Evolutionary conservation across 2,329 filamentous ascomycete genomes (phyloP).

Genomic region (Zymoseptoria tritici): DNA sequence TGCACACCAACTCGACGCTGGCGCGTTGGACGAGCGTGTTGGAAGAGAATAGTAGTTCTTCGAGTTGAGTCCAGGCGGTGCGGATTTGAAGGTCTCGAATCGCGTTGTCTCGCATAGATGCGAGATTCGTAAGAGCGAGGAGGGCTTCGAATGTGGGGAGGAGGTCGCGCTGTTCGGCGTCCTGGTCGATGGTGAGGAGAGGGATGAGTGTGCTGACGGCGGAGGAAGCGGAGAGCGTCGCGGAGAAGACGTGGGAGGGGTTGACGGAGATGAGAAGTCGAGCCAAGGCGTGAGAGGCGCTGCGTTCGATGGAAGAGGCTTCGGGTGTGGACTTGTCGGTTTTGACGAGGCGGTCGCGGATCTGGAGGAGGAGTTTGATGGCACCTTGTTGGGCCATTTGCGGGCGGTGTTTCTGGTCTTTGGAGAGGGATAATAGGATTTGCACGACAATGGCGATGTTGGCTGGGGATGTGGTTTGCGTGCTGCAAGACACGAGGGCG

Average conservation of each 20-base stretch:
- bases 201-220: conserved; percentile 76
- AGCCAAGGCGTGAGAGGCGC: conserved; percentile 30
- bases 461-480: conserved; percentile 46
- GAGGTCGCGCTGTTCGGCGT: conserved; percentile 59
- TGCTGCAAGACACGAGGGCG: conserved; percentile 56
- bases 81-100: conserved; percentile 64
- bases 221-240: conserved; percentile 62
- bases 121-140: conserved; percentile 88
- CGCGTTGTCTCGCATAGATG: conserved; percentile 60
- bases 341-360: conserved; percentile 56
- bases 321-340: conserved; percentile 31
- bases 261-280: conserved; percentile 61
- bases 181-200: conserved; percentile 61
- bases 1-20: conserved; percentile 83
- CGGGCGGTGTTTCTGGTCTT: conserved; percentile 65
- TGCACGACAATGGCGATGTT: conserved; percentile 66
- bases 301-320: conserved; percentile 26
- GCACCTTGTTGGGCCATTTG: conserved; percentile 89
- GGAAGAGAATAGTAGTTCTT: conserved; percentile 73
- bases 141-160: conserved; percentile 85
- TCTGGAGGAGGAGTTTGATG: conserved; percentile 70
- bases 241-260: conserved; percentile 67
- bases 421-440: conserved; percentile 71
- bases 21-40: conserved; percentile 74
- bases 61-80: conserved; percentile 64